phyloP scores from a whole-genome alignment of 257 asterid genomes.

The Ophiorrhiza pumila region DNA sequence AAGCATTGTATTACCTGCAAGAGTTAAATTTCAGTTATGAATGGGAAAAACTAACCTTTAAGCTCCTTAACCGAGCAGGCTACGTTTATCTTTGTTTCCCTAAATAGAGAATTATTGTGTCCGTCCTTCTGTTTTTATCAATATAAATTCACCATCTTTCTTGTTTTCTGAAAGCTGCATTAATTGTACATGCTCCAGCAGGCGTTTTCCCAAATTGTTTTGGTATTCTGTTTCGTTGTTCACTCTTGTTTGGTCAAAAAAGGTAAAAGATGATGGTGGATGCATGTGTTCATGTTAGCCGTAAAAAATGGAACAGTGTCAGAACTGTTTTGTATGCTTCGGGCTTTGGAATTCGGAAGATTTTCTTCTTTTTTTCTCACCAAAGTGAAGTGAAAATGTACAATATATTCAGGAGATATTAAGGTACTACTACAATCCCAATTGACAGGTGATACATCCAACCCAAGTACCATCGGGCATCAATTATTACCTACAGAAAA shows the following conservation, averaged over 20 bases:
- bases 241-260: conserved; percentile 9
- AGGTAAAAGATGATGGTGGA: neutral
- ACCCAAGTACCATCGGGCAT: too few relatives aligned
- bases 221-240: neutral
- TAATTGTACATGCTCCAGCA: neutral
- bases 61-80: too few relatives aligned
- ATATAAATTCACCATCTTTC: neutral
- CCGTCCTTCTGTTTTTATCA: too few relatives aligned
- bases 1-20: neutral
- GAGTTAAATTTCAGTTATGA: too few relatives aligned
- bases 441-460: neutral
- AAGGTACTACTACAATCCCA: neutral
- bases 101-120: too few relatives aligned
- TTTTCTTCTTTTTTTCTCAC: neutral
- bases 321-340: neutral
- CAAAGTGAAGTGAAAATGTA: neutral
- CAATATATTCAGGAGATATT: neutral
- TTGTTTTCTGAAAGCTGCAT: neutral
- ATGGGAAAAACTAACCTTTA: too few relatives aligned
- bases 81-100: too few relatives aligned
- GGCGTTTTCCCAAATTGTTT: conserved; percentile 4
- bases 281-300: conserved; percentile 9
- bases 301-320: conserved; percentile 12
- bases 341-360: neutral
- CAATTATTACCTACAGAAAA: neutral